Base-by-base conservation (phyloP, 306 rosid genomes). In the Dicorynia guianensis region DNA sequence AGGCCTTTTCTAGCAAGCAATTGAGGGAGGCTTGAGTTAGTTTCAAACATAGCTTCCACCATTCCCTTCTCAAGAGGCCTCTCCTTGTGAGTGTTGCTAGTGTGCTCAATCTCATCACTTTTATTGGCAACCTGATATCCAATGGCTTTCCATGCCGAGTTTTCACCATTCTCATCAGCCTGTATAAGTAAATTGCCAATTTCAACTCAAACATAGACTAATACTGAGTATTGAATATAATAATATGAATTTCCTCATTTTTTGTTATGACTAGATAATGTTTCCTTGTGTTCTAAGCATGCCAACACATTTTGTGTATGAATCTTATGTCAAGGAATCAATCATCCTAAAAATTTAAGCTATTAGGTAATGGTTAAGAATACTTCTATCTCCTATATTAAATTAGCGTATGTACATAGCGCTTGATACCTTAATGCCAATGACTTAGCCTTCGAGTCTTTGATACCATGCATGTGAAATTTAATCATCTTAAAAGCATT, bases 101-200 rank as follows among this genome's bases (percentile, higher is more conserved):
- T 42, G 44, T 44, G 77, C 56, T 58, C 89, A 11, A 25, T 25
- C 30, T 25, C 30, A 2, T 25, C 30, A 25, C 2, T 25, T 25
- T 80, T 84, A 36, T 11, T 72, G 3, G 76, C 82, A 5, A 88
- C 84, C 4, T 81, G 18, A 79, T 92, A 95, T 38, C 91, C 96
- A 60, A 92, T 90, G 64, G 96, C 97, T 86, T 92, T 84, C 96
- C 96, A 92, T 64, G 82, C 61, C 63, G 87, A 86, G 55, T 85
- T 90, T 67, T 86, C 89, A 49, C 81, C 88, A 12, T 90, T 92
- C 11, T 91, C 93, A 80, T 85, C 81, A 43, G 87, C 90, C 98
- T 95, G 84, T 48, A 43, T 19, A 55, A 40, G 30, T 61, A 59
- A 33, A n/a, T 64, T 39, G 52, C 53, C 53, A 54, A 25, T 67